A percentile compares a stretch with the other conserved stretches of the same genome.
Evolutionary conservation across 2,329 filamentous ascomycete species (phyloP).

Genomic region (Scortechinia acanthostroma): DNA sequence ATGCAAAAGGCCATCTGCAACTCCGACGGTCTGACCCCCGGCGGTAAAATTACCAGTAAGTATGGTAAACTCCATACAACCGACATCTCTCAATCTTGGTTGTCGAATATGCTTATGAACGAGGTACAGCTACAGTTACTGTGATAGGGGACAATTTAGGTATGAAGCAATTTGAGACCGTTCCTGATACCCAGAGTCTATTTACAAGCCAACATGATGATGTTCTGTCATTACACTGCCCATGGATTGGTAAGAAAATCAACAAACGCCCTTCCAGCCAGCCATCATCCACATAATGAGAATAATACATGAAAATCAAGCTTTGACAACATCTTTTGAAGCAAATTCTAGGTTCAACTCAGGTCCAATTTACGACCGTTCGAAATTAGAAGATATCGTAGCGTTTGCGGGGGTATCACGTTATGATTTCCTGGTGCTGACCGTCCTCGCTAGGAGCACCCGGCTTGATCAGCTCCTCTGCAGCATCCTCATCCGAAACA

Average conservation of each 20-base stretch:
- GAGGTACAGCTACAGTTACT: too few species aligned
- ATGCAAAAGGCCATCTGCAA: too few species aligned
- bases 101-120: too few species aligned
- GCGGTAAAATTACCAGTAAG: too few species aligned
- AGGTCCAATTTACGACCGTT: too few species aligned
- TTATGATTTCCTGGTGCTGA: neutral
- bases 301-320: neutral
- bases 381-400: neutral
- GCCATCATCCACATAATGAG: neutral
- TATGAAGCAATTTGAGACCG: too few species aligned
- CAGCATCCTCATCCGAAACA: conserved; percentile 36
- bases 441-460: conserved; percentile 4
- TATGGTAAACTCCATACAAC: too few species aligned
- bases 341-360: too few species aligned
- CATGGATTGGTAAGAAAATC: too few species aligned
- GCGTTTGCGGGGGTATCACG: neutral
- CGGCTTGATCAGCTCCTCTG: conserved; percentile 48
- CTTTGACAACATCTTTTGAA: neutral
- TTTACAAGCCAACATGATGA: neutral
- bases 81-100: too few species aligned
- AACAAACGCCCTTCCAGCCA: neutral
- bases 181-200: neutral
- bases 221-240: neutral
- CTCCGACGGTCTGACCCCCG: too few species aligned
- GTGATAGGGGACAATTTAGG: too few species aligned